A percentile compares a stretch with the other conserved stretches of the same genome.
Evolutionary conservation across 140 eudicot species (phyloP).

Genomic region (Cichorium intybus): DNA sequence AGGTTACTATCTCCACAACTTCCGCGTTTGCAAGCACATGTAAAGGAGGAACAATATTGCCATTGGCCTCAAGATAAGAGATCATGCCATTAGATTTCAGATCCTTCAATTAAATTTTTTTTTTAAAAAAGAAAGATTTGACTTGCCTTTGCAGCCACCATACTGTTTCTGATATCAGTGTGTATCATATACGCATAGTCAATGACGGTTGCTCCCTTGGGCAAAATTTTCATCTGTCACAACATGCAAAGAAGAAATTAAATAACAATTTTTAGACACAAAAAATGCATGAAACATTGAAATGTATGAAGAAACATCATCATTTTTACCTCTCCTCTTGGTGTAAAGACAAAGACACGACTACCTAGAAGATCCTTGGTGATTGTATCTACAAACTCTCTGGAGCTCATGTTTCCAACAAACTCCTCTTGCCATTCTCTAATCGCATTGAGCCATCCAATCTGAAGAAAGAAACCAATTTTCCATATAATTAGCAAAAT

Average conservation of each 20-base stretch:
- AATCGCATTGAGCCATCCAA: constrained; percentile 95
- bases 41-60: constrained; percentile 79
- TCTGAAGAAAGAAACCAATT: too few relatives aligned
- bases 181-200: constrained; percentile 97
- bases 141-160: constrained; percentile 95
- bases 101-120: not conserved
- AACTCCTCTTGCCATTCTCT: constrained; percentile 99
- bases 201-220: constrained; percentile 89
- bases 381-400: constrained; percentile 51
- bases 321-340: constrained; percentile 46
- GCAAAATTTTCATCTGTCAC: constrained; percentile 88
- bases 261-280: not conserved
- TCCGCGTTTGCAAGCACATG: constrained; percentile 94
- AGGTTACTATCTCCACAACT: constrained; percentile 88
- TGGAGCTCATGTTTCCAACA: constrained; percentile 93
- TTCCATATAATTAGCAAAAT: constrained; percentile 8
- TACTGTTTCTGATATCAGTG: constrained; percentile 87
- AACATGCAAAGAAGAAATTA: not conserved
- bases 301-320: not conserved
- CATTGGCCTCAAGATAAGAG: constrained; percentile 69
- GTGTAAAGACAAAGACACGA: constrained; percentile 43
- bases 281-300: not conserved
- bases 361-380: constrained; percentile 47
- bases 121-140: constrained; percentile 8
- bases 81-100: constrained; percentile 4